Percentiles rank a stretch among this genome's conserved stretches.
Conservation (phyloP, 805 yeast genomes). For the Diddensiella caesifluorescens region DNA sequence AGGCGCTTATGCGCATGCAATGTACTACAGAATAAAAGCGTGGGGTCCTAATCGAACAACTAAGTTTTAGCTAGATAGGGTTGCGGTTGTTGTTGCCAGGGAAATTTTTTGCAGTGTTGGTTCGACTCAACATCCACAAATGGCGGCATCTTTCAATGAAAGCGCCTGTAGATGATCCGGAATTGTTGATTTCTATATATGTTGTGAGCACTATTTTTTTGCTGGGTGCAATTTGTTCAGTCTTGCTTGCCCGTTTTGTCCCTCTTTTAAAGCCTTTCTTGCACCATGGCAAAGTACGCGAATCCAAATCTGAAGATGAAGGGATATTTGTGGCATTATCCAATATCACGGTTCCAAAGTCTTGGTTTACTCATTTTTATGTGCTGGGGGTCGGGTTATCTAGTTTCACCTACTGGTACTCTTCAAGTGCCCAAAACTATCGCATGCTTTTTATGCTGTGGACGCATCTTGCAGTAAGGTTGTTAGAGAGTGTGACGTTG, state of each 20-base stretch:
- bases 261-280: conserved; percentile 18
- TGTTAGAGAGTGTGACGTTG: conserved; percentile 43
- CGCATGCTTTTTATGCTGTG: conserved; percentile 19
- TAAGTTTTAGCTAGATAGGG: no score
- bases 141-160: no score
- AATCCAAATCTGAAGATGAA: neutral
- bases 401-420: neutral
- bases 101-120: no score
- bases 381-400: conserved; percentile 15
- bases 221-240: neutral
- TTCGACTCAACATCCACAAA: no score
- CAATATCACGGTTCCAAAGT: conserved; percentile 28
- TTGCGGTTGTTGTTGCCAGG: no score
- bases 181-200: neutral
- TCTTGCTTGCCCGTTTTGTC: neutral
- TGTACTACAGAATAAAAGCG: no score
- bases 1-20: no score
- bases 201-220: neutral
- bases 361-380: conserved; percentile 34
- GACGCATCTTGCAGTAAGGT: conserved; percentile 47
- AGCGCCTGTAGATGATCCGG: neutral
- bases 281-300: conserved; percentile 28
- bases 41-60: no score
- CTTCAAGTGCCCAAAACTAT: conserved; percentile 2
- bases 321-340: neutral